Evolutionary conservation across 441 rosid genomes (phyloP).

Genomic region (Sinapis alba): DNA sequence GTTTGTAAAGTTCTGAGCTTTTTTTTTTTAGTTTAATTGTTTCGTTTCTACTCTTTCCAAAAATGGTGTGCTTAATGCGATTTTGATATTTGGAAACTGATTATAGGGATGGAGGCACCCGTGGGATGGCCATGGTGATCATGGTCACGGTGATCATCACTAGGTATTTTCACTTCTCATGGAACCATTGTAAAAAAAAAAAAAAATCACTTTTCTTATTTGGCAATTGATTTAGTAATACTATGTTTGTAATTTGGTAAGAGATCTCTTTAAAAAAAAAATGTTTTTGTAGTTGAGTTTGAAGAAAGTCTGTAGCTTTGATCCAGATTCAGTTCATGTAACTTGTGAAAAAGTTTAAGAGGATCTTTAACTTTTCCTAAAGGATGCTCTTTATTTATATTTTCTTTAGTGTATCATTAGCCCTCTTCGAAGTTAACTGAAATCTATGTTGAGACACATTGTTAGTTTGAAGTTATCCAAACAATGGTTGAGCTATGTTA

Average conservation of each 20-base stretch:
- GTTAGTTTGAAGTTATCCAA: not conserved
- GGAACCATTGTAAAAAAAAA: too few relatives aligned
- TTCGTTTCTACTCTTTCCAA: not conserved
- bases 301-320: conserved; percentile 10
- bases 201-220: too few relatives aligned
- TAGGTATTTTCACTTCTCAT: too few relatives aligned
- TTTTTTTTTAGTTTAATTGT: not conserved
- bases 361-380: not conserved
- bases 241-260: too few relatives aligned
- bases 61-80: conserved; percentile 16
- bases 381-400: not conserved
- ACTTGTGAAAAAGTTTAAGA: not conserved
- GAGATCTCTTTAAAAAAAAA: too few relatives aligned
- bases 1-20: conserved; percentile 7
- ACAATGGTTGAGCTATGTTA: not conserved
- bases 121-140: conserved; percentile 93
- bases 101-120: conserved; percentile 97
- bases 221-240: too few relatives aligned
- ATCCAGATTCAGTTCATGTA: not conserved
- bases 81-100: conserved; percentile 13
- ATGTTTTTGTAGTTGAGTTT: conserved; percentile 3
- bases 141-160: conserved; percentile 57
- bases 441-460: not conserved
- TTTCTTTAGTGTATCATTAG: not conserved
- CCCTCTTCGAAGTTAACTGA: conserved; percentile 2